A percentile compares a stretch with the other conserved stretches of the same genome.
phyloP scores from a whole-genome alignment of 1,284 basidiomycete genomes.

The Heliocybe sulcata region DNA sequence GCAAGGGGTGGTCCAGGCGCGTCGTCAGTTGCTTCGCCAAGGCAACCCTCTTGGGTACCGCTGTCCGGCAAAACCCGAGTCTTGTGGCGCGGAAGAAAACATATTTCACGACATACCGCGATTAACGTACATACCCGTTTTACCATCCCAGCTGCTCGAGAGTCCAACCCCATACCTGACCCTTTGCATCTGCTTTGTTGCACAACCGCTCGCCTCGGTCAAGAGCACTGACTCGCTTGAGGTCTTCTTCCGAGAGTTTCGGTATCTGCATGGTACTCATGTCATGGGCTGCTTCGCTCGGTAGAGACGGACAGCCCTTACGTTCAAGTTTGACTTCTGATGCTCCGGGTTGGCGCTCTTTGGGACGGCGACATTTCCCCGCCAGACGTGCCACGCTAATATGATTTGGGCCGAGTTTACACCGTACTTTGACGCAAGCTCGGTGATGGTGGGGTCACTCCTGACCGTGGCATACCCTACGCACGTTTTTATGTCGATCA shows the following conservation, averaged over 20 bases:
- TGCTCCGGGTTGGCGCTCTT: conserved; percentile 32
- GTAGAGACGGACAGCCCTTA: conserved; percentile 13
- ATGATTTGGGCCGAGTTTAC: conserved; percentile 33
- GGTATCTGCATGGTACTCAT: conserved; percentile 3
- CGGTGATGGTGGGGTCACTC: conserved; percentile 29
- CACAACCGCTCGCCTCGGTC: conserved; percentile 34
- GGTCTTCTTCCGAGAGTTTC: conserved; percentile 16
- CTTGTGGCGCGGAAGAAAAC: background rate
- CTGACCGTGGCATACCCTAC: conserved; percentile 32
- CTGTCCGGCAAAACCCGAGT: no score
- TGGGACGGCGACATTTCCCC: conserved; percentile 31
- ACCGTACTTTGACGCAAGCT: conserved; percentile 34
- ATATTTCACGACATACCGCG: background rate
- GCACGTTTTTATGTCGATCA: no score
- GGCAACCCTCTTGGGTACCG: background rate
- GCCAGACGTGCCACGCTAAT: conserved; percentile 36
- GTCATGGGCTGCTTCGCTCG: background rate
- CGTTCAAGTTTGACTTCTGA: conserved; percentile 37
- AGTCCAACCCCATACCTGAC: conserved; percentile 32
- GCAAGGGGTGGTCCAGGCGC: background rate
- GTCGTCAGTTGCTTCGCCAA: background rate
- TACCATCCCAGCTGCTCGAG: conserved; percentile 37
- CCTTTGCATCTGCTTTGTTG: conserved; percentile 19
- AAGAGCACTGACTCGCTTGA: conserved; percentile 23
- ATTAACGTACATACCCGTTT: background rate